Base-by-base conservation (phyloP, 257 asterid species). In the Euphrasia confusa region DNA sequence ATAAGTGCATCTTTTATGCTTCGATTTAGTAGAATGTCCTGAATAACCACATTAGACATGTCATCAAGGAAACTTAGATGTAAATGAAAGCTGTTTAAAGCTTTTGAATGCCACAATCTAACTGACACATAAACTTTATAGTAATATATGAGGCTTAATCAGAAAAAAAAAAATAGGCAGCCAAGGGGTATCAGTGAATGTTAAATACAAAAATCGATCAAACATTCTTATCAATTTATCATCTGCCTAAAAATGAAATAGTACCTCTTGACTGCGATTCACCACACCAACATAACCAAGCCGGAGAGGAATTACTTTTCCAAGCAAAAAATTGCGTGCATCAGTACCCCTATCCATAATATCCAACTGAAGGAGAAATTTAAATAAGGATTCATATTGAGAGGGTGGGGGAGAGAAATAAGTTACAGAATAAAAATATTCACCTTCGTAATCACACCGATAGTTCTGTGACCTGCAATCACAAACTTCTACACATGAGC, bases 331-430 rank as follows among this genome's bases (percentile, higher is more conserved):
- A 71, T 93, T 85, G 64, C 87, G 88, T 10, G 96, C 97, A 78
- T 89, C 94, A 66, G 97, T 93, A 58, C 99, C 99, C 64, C 97
- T 79, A 70, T 93, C 97, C 99, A 93, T 93, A 62, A 93, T 93
- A 74, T 93, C 99, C 85, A 93, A 79, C 99, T 93, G 88, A 49
- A 70, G 66, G 60, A 76, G 60, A 74, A 78, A 72, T 68, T 42
- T 53, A 13, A 42, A 64, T 39, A 44, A 52, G 18, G 49, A 60
- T 44, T 7, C 18, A 37, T 21, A 17, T 10, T 24, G 14, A 30
- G 58, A 18, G n/a, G 33, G 33, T 3, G 33, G 33, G 33, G 33
- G 35, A 27, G 39, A 27, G 26, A 45, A 63, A 24, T 12, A 49
- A 50, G 57, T 44, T 58, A 45, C 40, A 50, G 3, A 17, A 39